Evolutionary conservation across 2,329 filamentous ascomycete genomes (phyloP).

Genomic region (Epichloe brachyelytri): DNA sequence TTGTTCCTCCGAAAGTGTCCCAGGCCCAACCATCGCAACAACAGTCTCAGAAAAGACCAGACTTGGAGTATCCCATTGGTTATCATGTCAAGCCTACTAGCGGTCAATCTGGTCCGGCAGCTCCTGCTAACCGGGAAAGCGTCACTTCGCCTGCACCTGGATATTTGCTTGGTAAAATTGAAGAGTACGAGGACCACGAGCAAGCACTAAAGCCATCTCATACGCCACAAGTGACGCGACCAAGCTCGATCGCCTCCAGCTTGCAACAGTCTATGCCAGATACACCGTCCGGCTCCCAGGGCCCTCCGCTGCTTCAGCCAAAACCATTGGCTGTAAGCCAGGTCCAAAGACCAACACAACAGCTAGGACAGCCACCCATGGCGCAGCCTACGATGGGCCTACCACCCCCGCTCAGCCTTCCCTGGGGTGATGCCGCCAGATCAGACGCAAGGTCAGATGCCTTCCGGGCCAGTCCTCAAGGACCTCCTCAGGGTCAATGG

Average conservation of each 20-base stretch:
- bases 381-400: neutral
- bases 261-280: neutral
- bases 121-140: neutral
- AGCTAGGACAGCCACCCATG: neutral
- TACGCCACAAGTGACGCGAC: neutral
- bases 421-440: neutral
- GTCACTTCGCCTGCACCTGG: neutral
- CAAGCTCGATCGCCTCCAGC: constrained; percentile 3
- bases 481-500: neutral
- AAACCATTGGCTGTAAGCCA: constrained; percentile 1
- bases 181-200: constrained; percentile 10
- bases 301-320: neutral
- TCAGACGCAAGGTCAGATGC: neutral
- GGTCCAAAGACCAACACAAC: neutral
- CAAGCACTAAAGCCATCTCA: neutral
- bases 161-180: constrained; percentile 7
- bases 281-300: neutral
- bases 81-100: constrained; percentile 1
- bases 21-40: neutral
- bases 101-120: neutral
- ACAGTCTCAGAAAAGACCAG: neutral
- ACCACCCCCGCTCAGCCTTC: neutral
- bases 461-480: neutral
- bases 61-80: constrained; percentile 3
- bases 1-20: neutral